Evolutionary conservation across 208 protist species (phyloP), one percentile per base, ranked within the genome.

Genomic region (Perkinsela sp.): DNA sequence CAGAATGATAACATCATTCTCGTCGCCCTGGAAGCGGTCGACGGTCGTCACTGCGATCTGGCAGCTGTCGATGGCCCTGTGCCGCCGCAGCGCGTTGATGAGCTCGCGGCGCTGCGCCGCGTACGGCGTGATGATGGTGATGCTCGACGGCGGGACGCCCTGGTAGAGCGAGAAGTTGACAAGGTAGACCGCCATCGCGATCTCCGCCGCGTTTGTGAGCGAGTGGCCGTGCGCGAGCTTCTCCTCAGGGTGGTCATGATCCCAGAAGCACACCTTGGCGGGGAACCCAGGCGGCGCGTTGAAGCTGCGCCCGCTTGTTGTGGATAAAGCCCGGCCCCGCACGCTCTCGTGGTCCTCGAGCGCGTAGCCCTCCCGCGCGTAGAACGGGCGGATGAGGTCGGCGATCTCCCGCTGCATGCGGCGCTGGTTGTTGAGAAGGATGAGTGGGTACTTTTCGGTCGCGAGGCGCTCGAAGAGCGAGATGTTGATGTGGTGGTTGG

Each of bases 11-110:
- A 96, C 70, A 67, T 95, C 87, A 67, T 88, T 89, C 77, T 96
- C 92, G 68, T 94, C 87, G 28, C 94, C 93, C 71, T 97, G 94
- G 77, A 85, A 96, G 28, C 92, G 83, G 77, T 96, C 92, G 1
- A 97, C 85, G 31, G 92, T 96, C 69, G 78, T 80, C 48, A 94
- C 82, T 15, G 70, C 67, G 1, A 83, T 32, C 6, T 15, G 22
- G 15, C 67, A 13, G 67, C 29, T 13, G 67, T 29, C 30, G 68
- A 16, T 29, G 28, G 67, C 67, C 16, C 2, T 15, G 22, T 72
- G 40, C 40, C 22, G 6, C 13, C 40, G 66, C 48, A 69, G 6
- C n/a, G 70, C 70, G 2, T 80, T 88, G 30, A 81, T 82, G 32
- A 93, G 75, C 73, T 86, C 77, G 32, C 79, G 75, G 67, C 74